Evolutionary conservation across 345 rosid species (phyloP).

Genomic region (Salix exigua): DNA sequence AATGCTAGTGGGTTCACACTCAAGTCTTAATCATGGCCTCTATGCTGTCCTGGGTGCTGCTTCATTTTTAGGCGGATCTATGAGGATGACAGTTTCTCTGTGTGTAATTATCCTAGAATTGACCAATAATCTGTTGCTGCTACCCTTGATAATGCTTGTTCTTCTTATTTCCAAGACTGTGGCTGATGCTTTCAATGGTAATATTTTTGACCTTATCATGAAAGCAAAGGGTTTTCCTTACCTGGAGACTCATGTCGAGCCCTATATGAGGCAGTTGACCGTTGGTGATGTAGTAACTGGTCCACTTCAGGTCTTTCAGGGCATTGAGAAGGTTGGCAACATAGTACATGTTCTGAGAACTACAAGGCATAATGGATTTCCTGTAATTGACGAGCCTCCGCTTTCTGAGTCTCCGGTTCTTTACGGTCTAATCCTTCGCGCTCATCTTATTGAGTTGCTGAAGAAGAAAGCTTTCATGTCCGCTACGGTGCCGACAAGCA

Average conservation of each 20-base stretch:
- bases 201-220: constrained; percentile 84
- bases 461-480: constrained; percentile 64
- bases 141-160: constrained; percentile 92
- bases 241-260: constrained; percentile 72
- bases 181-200: constrained; percentile 81
- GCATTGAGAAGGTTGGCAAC: constrained; percentile 72
- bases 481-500: constrained; percentile 33
- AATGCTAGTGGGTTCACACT: constrained; percentile 56
- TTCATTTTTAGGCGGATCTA: constrained; percentile 86
- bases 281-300: constrained; percentile 79
- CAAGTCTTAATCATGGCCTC: constrained; percentile 73
- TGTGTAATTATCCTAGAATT: constrained; percentile 83
- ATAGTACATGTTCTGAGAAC: constrained; percentile 67
- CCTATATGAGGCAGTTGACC: constrained; percentile 86
- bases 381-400: constrained; percentile 69
- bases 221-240: constrained; percentile 88
- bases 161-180: constrained; percentile 89
- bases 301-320: constrained; percentile 66
- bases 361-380: constrained; percentile 78
- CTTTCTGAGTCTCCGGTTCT: constrained; percentile 44
- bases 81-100: constrained; percentile 91
- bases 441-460: constrained; percentile 65
- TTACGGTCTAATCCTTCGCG: constrained; percentile 73
- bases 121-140: constrained; percentile 75
- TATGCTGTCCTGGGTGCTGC: constrained; percentile 94